Evolutionary conservation across 78 protist genomes (phyloP).

Genomic region (Bodo saltans): DNA sequence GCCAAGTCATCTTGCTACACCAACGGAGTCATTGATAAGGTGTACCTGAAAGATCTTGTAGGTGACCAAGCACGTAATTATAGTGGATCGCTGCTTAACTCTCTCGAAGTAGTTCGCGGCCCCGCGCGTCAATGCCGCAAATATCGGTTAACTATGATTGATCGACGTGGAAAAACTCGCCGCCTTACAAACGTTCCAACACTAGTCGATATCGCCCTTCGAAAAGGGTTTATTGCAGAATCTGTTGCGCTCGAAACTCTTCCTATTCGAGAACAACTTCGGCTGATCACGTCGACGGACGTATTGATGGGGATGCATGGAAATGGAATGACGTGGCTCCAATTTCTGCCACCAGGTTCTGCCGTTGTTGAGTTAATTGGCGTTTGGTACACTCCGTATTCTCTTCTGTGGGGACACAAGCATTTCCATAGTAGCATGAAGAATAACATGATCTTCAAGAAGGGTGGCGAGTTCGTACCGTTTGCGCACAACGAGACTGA

Average conservation of each 20-base stretch:
- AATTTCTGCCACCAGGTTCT: background rate
- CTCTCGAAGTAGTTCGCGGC: background rate
- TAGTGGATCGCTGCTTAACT: background rate
- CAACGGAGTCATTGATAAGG: conserved; percentile 14
- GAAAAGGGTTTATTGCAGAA: background rate
- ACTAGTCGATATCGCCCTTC: background rate
- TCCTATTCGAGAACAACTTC: background rate
- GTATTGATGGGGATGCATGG: conserved; percentile 22
- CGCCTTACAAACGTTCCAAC: background rate
- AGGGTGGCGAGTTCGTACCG: conserved; percentile 1
- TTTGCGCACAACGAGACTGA: background rate
- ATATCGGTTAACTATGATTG: conserved; percentile 11
- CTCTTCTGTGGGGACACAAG: conserved; percentile 11
- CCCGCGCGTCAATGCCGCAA: background rate
- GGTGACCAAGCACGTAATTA: background rate
- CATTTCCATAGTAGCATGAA: background rate
- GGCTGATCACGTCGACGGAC: conserved; percentile 1
- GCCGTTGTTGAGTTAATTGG: conserved; percentile 11
- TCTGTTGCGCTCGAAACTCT: conserved; percentile 5
- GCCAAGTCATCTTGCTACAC: conserved; percentile 7
- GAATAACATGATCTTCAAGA: background rate
- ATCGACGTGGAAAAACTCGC: conserved; percentile 3
- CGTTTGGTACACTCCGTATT: conserved; percentile 12
- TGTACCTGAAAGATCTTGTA: background rate
- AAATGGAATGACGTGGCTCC: conserved; percentile 10